phyloP scores from a whole-genome alignment of 2,329 filamentous ascomycete species.

The Beauveria pseudobassiana region DNA sequence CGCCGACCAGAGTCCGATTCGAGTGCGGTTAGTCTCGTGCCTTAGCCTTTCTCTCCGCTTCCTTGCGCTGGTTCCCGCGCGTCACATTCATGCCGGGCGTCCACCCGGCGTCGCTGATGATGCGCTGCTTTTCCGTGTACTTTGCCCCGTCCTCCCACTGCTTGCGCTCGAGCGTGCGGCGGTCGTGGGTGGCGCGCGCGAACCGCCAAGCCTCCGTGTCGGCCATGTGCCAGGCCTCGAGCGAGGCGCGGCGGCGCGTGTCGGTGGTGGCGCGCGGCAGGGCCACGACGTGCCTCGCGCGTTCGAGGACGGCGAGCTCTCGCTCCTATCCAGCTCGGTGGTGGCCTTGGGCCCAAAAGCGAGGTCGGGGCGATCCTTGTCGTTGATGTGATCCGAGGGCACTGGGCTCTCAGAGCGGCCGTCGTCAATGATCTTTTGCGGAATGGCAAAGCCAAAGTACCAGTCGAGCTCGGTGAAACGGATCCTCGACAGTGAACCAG shows the following conservation, averaged over 20 bases:
- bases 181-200: slow-evolving; percentile 57
- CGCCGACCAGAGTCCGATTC: background rate
- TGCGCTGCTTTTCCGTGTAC: slow-evolving; percentile 32
- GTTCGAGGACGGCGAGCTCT: slow-evolving; percentile 46
- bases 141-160: slow-evolving; percentile 64
- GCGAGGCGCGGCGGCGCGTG: slow-evolving; percentile 40
- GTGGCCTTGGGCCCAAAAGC: slow-evolving; percentile 42
- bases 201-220: slow-evolving; percentile 77
- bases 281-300: slow-evolving; percentile 42
- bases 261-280: slow-evolving; percentile 37
- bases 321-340: slow-evolving; percentile 41
- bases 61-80: slow-evolving; percentile 26
- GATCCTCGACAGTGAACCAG: slow-evolving; percentile 70
- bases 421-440: slow-evolving; percentile 44
- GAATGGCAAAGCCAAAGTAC: slow-evolving; percentile 80
- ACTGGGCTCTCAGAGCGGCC: slow-evolving; percentile 19
- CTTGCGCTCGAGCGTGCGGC: slow-evolving; percentile 53
- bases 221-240: slow-evolving; percentile 62
- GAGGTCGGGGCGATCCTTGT: slow-evolving; percentile 24
- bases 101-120: slow-evolving; percentile 9
- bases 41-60: slow-evolving; percentile 24
- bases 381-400: slow-evolving; percentile 17
- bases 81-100: slow-evolving; percentile 24
- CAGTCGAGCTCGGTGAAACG: slow-evolving; percentile 68
- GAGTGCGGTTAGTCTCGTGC: background rate